Base-by-base conservation (phyloP, 495 filamentous ascomycete genomes). In the Aspergillus wentii region DNA sequence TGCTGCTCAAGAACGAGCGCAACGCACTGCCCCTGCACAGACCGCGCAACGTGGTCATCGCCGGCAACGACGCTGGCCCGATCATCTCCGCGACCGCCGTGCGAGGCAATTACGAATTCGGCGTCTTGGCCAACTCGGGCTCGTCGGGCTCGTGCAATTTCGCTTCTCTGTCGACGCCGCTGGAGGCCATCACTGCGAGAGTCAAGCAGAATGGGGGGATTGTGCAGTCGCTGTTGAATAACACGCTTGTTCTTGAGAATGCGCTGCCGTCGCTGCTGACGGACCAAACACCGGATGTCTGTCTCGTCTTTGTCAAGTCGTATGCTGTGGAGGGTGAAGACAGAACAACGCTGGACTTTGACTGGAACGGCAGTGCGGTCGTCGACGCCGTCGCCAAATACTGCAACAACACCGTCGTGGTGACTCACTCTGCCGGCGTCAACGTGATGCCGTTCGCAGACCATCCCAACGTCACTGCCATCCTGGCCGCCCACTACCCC, bases 41-140 rank as follows among this genome's bases (percentile, higher is more conserved):
- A 0, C 69, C 73, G 5, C 59, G 51, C 26, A 78, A 68, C 46
- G 68, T 85, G 14, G 51, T 44, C 10, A 66, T 86, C 13, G 74
- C 82, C 39, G 81, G 82, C 8, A 75, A 80, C 14, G 80, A 83
- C 30, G 80, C 79, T 11, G 74, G 73, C 13, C 68, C 75, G 4
- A 63, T 68, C 8, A 67, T 68, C 7, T 65, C 69, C 19, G 62
- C 61, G 4, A 65, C 62, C 33, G 59, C 58, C 8, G 62, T 68
- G 23, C 59, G 62, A 7, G 60, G 63, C 8, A 35, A 48, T 8
- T 79, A 68, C 51, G 69, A 76, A n/a, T 66, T 61, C 21, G 80
- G 81, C 1, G 77, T 74, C 0, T 51, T 83, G 10, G 65, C 78
- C 18, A 67, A 68, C 1, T 75, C 77, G 10, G 78, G 76, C 16